Evolutionary conservation across 768 basidiomycete genomes (phyloP).

Genomic region (Mycena indigotica): DNA sequence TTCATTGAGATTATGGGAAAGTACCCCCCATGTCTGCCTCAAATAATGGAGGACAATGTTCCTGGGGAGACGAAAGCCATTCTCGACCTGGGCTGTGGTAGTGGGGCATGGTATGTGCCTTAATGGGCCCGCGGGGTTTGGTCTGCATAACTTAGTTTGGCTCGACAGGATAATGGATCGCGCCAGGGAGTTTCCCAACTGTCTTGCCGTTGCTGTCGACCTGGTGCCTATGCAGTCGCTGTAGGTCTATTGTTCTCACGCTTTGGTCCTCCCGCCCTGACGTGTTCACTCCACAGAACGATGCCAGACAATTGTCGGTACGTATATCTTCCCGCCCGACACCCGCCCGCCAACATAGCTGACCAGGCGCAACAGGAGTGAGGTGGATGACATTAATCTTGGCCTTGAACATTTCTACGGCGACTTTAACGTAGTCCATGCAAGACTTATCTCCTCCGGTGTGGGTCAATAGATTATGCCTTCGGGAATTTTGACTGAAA

Average conservation of each 20-base stretch:
- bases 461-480: conserved; percentile 43
- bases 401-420: conserved; percentile 82
- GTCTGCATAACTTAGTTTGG: no score
- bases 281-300: conserved; percentile 38
- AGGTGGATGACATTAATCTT: conserved; percentile 84
- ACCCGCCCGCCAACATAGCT: conserved; percentile 7
- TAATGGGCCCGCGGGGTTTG: no score
- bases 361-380: conserved; percentile 53
- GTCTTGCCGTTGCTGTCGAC: conserved; percentile 72
- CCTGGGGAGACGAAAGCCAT: conserved; percentile 61
- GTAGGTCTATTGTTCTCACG: conserved; percentile 46
- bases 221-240: conserved; percentile 76
- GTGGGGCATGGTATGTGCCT: conserved; percentile 65
- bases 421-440: conserved; percentile 76
- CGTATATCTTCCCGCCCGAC: background rate
- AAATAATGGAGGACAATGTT: conserved; percentile 61
- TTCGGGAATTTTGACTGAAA: conserved; percentile 16
- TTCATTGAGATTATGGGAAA: conserved; percentile 67
- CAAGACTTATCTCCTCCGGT: conserved; percentile 70
- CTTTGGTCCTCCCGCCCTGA: conserved; percentile 21
- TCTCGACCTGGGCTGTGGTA: conserved; percentile 80
- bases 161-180: conserved; percentile 71
- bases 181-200: conserved; percentile 71
- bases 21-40: conserved; percentile 59
- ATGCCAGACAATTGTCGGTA: conserved; percentile 77